Evolutionary conservation across 768 basidiomycete genomes (phyloP).

Genomic region (Dendrothele bispora): DNA sequence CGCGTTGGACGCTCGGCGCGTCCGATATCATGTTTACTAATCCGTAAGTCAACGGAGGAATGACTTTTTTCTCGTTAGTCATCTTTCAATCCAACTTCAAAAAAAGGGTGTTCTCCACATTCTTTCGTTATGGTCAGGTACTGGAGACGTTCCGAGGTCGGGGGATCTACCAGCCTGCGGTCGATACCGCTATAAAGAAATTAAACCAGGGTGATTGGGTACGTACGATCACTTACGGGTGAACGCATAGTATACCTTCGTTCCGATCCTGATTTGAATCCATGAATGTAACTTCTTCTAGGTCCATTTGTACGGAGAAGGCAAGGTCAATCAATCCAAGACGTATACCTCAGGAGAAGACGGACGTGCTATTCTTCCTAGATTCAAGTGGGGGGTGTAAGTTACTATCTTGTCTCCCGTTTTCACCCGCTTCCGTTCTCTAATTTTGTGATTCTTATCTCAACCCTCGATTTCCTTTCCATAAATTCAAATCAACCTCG

Average conservation of each 20-base stretch:
- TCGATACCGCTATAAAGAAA: constrained; percentile 80
- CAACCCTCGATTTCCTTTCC: too few relatives aligned
- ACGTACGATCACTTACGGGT: too few relatives aligned
- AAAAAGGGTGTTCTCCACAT: constrained; percentile 73
- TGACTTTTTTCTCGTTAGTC: constrained; percentile 3
- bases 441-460: too few relatives aligned
- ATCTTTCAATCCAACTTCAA: constrained; percentile 17
- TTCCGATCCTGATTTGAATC: not conserved
- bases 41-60: constrained; percentile 63
- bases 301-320: constrained; percentile 92
- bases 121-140: constrained; percentile 89
- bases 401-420: constrained; percentile 25
- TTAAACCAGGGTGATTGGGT: constrained; percentile 89
- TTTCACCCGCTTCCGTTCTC: not conserved
- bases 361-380: constrained; percentile 52
- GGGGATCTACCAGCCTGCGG: constrained; percentile 84
- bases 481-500: too few relatives aligned
- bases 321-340: constrained; percentile 79
- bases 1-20: constrained; percentile 91
- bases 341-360: constrained; percentile 40
- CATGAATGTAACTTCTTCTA: constrained; percentile 27
- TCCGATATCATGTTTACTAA: constrained; percentile 96
- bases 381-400: constrained; percentile 97
- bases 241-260: too few relatives aligned
- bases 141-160: constrained; percentile 90